Base-by-base conservation (phyloP, 768 basidiomycete species). In the Suillus tomentosus region DNA sequence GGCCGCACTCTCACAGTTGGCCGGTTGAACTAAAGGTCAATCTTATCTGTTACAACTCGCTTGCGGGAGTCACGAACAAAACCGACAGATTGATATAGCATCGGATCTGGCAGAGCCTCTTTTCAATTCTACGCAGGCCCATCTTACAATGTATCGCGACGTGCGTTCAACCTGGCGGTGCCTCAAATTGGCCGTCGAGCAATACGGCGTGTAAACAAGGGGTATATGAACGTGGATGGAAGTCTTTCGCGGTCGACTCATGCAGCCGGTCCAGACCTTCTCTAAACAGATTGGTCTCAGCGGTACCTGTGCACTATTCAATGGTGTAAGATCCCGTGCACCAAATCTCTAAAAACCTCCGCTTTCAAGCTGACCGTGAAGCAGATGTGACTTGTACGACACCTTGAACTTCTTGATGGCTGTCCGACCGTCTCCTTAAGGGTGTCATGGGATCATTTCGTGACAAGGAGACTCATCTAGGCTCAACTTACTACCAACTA, bases 141-240 rank as follows among this genome's bases (percentile, higher is more conserved):
- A 3, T n/a, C 15, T 34, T 17, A 19, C 4, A 17, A 15, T 22
- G 34, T 55, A 14, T 55, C 8, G 17, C 27, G 11, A 31, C 10
- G 31, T 54, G 19, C 19, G 10, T 34, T 17, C 14, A 39, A 24
- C 22, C 56, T 24, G 37, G 24, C 40, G 17, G 17, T 17, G 42
- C 17, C 24, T 40, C n/a, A 8, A 58, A 27, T 27, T 24, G 22
- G 24, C 57, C 17, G 6, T 31, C 27, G 40, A 42, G 17, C 40
- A 42, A 58, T 42, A 58, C 57, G 57, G 57, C 57, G 57, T 58
- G 57, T 58, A 58, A 13, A 42, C 40, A 31, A 58, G 24, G 57
- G 24, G 24, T 31, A 58, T 58, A 58, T 58, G 57, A 58, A 58
- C 57, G 57, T 58, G 57, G 57, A 19, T 42, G 5, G 3, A 58